These are phyloP conservation scores for Trichophyton verrucosum DNA, from an alignment of 2,329 filamentous ascomycete genomes.

Conservation along the genomic window DNA sequence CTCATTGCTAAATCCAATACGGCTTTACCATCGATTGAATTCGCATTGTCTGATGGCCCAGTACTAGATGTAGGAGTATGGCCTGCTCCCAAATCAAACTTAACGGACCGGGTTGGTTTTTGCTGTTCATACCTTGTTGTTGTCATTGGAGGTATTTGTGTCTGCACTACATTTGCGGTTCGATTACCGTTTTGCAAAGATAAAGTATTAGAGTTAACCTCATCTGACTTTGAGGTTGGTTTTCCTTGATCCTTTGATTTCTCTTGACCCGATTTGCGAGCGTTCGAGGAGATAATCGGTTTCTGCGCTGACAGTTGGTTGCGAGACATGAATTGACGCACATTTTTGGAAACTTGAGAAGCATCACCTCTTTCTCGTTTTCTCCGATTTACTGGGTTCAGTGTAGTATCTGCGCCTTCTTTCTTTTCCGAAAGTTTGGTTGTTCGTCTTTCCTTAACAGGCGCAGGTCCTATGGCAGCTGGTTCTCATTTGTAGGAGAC, in stretches of 20 bases:
- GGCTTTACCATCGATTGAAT: neutral
- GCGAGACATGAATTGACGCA: slow-evolving; percentile 14
- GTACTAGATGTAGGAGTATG: neutral
- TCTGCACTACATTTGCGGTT: neutral
- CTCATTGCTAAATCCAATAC: no score
- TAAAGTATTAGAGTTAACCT: neutral
- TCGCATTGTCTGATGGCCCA: neutral
- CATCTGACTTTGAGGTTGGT: no score
- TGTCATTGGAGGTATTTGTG: neutral
- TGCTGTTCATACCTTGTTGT: neutral
- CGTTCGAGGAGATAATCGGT: neutral
- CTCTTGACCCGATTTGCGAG: neutral
- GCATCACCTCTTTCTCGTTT: neutral
- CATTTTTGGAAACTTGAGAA: slow-evolving; percentile 13
- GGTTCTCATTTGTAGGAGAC: neutral
- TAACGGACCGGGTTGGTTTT: neutral
- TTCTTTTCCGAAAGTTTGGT: neutral
- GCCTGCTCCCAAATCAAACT: neutral
- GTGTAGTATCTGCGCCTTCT: neutral
- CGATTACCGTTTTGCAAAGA: neutral
- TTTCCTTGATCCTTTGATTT: neutral
- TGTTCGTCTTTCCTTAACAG: neutral
- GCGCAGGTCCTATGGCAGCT: slow-evolving; percentile 4
- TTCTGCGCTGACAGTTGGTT: neutral
- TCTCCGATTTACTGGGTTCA: neutral